Evolutionary conservation across 208 protist genomes (phyloP).

Genomic region (Leishmania tropica): DNA sequence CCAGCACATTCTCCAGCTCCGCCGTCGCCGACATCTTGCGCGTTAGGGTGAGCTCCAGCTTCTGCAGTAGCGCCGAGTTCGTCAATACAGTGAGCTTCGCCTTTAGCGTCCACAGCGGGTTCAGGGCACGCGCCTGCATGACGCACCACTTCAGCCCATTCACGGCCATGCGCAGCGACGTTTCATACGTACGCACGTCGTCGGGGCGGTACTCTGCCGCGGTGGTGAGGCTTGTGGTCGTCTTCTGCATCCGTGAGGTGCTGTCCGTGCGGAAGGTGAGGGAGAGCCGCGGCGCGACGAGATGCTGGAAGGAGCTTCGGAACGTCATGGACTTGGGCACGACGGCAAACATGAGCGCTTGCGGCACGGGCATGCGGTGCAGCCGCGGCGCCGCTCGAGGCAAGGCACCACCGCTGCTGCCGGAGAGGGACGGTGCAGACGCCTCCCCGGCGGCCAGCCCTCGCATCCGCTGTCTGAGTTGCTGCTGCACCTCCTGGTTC

Average conservation of each 20-base stretch:
- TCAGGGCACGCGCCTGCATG: conserved; percentile 45
- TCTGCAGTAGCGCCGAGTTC: conserved; percentile 43
- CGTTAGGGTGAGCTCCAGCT: conserved; percentile 58
- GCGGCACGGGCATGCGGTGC: conserved; percentile 6
- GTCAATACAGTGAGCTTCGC: conserved; percentile 53
- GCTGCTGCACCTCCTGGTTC: conserved; percentile 39
- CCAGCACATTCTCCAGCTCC: conserved; percentile 63
- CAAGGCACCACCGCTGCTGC: background rate
- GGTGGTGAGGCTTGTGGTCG: conserved; percentile 35
- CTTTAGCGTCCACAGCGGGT: conserved; percentile 58
- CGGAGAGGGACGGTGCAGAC: background rate
- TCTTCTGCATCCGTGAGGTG: conserved; percentile 22
- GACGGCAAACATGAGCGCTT: conserved; percentile 38
- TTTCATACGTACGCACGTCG: conserved; percentile 39
- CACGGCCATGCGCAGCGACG: conserved; percentile 44
- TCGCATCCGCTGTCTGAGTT: conserved; percentile 44
- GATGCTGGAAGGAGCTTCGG: conserved; percentile 64
- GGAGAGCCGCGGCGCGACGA: conserved; percentile 38
- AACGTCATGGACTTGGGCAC: conserved; percentile 54
- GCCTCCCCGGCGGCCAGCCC: background rate
- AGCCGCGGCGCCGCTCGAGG: background rate
- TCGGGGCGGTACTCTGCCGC: conserved; percentile 40
- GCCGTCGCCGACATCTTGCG: conserved; percentile 61
- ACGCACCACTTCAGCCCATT: conserved; percentile 49
- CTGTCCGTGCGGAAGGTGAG: conserved; percentile 48